Evolutionary conservation across 768 basidiomycete species (phyloP).

Genomic region (Rhizopogon vesiculosus): DNA sequence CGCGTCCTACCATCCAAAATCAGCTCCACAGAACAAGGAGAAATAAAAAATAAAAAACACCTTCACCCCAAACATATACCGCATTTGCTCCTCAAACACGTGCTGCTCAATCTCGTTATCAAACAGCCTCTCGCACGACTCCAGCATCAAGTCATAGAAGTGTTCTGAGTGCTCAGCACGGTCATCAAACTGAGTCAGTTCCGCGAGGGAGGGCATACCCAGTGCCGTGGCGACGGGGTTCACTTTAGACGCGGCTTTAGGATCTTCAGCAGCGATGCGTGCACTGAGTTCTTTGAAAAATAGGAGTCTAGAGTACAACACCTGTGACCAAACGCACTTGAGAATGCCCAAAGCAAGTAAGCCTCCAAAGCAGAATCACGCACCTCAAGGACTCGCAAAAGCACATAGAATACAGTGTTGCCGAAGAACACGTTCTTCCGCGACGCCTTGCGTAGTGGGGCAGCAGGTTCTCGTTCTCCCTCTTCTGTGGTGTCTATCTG

Average conservation of each 20-base stretch:
- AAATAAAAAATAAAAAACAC: constrained; percentile 30
- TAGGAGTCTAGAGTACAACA: constrained; percentile 77
- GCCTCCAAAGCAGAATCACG: constrained; percentile 16
- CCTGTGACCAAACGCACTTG: constrained; percentile 36
- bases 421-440: constrained; percentile 72
- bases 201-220: constrained; percentile 24
- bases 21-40: neutral
- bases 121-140: constrained; percentile 85
- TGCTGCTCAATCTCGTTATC: constrained; percentile 88
- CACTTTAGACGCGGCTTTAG: constrained; percentile 1
- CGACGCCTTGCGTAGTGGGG: constrained; percentile 29
- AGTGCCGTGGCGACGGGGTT: constrained; percentile 19
- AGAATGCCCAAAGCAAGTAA: neutral
- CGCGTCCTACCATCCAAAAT: constrained; percentile 43
- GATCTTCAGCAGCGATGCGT: constrained; percentile 32
- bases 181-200: constrained; percentile 27
- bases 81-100: constrained; percentile 87
- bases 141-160: constrained; percentile 80
- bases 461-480: constrained; percentile 10
- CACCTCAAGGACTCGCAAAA: constrained; percentile 86
- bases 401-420: constrained; percentile 84
- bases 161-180: constrained; percentile 48
- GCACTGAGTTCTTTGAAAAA: constrained; percentile 70
- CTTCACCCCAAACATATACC: constrained; percentile 81
- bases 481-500: constrained; percentile 27